Evolutionary conservation across 345 rosid species (phyloP), one percentile per base, ranked within the genome.

Genomic region (Rhodamnia argentea): DNA sequence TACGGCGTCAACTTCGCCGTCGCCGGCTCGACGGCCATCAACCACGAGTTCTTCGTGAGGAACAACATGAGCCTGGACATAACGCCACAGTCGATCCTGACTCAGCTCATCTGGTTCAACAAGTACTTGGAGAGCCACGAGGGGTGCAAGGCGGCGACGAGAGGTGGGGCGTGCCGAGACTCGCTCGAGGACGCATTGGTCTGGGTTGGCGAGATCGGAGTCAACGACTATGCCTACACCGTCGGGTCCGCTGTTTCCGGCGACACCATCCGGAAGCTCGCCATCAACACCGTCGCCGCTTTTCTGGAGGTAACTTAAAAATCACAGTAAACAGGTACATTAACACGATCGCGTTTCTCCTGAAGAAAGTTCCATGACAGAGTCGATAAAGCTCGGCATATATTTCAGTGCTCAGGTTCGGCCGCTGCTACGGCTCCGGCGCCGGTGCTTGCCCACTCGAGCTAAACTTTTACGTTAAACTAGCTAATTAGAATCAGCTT

Each of bases 121-220:
- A 85, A 88, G 87, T 94, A 86, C 75, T 62, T 97, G 88, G 88
- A 90, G 88, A 91, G 89, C 52, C 6, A 13, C 13, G 90, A 92
- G 85, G 96, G 93, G 2, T 92, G 96, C 84, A 86, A 27, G 26
- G 89, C 44, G 50, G 7, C 89, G 14, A 88, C 83, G 27, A 47
- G 88, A 10, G 89, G 86, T 20, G 83, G 86, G 8, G 76, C 85
- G 85, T 94, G 96, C 88, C 83, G 51, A 32, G 91, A 86, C 2
- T 88, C 87, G n/a, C 27, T 96, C 2, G 91, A 76, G 52, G 96
- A 92, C 87, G 93, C 98, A 26, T 70, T 97, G 86, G 88, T 97
- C 37, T 97, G 99, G 99, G 92, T 94, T 47, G 99, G 99, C 54
- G 99, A 97, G 88, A 96, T 96, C 16, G 99, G 99, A 20, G 98